Conservation (phyloP, 2,329 filamentous ascomycete genomes). For the Arthroderma uncinatum region DNA sequence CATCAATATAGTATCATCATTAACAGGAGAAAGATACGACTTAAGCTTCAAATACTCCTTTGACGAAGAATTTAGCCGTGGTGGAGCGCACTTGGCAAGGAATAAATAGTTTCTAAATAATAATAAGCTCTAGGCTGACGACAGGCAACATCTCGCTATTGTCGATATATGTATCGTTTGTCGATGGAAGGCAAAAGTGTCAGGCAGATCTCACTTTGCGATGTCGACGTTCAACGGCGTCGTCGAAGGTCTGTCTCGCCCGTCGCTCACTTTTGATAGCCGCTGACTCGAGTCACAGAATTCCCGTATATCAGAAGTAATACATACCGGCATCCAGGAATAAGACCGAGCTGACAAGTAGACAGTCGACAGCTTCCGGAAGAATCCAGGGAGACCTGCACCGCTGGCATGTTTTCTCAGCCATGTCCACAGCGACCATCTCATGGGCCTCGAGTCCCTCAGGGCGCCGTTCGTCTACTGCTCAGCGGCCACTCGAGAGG, state of each 20-base stretch:
- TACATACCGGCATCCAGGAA: neutral
- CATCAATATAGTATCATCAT: too few relatives aligned
- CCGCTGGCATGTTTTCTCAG: conserved; percentile 79
- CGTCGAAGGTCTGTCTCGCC: conserved; percentile 18
- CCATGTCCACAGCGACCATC: conserved; percentile 86
- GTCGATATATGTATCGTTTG: too few relatives aligned
- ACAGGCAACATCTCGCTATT: too few relatives aligned
- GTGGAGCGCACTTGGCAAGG: too few relatives aligned
- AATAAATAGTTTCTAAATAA: too few relatives aligned
- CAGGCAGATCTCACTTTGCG: neutral
- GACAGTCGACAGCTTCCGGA: conserved; percentile 70
- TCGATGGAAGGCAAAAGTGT: too few relatives aligned
- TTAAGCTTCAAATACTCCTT: too few relatives aligned
- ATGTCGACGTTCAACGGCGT: conserved; percentile 29
- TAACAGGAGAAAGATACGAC: neutral
- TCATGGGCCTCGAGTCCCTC: conserved; percentile 65
- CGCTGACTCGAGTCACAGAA: conserved; percentile 11
- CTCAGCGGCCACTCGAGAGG: conserved; percentile 68
- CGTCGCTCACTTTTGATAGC: neutral
- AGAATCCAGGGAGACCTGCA: conserved; percentile 41
- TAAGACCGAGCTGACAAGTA: neutral
- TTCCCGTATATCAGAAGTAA: conserved; percentile 17
- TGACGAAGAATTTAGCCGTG: too few relatives aligned
- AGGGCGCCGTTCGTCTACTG: conserved; percentile 81
- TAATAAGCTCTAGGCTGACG: too few relatives aligned